Percentiles rank a stretch among this genome's conserved stretches.
These are phyloP conservation scores for Theobroma cacao DNA, from an alignment of 345 rosid species.

Conservation along the genomic window DNA sequence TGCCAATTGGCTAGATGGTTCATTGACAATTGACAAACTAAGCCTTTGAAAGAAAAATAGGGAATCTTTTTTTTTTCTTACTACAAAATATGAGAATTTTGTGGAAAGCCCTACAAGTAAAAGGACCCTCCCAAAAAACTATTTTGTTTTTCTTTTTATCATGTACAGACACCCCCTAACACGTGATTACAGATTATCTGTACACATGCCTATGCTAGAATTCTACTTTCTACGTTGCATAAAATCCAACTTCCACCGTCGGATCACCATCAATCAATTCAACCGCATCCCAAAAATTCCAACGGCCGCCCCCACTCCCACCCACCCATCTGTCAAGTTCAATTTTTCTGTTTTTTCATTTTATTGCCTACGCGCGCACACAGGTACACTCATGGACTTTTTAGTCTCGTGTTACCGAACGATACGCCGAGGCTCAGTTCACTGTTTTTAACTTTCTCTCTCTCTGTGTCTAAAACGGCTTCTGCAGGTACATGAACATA, in stretches of 20 bases:
- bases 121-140: neutral
- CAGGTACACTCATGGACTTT: constrained; percentile 58
- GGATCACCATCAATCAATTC: neutral
- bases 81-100: constrained; percentile 4
- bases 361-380: constrained; percentile 4
- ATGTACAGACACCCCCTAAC: neutral
- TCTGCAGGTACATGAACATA: constrained; percentile 61
- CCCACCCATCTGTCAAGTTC: neutral
- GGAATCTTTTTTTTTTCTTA: neutral
- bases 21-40: neutral
- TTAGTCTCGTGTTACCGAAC: constrained; percentile 50
- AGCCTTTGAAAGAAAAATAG: neutral
- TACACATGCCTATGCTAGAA: neutral
- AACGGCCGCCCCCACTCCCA: neutral
- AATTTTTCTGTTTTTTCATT: no score
- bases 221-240: neutral
- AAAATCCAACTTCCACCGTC: neutral
- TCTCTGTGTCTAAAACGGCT: constrained; percentile 33
- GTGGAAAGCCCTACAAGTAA: neutral
- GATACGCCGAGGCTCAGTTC: neutral
- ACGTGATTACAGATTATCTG: constrained; percentile 5
- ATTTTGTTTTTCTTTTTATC: neutral
- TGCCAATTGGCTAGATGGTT: neutral
- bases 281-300: neutral
- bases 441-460: neutral